phyloP scores from a whole-genome alignment of 257 asterid genomes.

The Capsicum pubescens region DNA sequence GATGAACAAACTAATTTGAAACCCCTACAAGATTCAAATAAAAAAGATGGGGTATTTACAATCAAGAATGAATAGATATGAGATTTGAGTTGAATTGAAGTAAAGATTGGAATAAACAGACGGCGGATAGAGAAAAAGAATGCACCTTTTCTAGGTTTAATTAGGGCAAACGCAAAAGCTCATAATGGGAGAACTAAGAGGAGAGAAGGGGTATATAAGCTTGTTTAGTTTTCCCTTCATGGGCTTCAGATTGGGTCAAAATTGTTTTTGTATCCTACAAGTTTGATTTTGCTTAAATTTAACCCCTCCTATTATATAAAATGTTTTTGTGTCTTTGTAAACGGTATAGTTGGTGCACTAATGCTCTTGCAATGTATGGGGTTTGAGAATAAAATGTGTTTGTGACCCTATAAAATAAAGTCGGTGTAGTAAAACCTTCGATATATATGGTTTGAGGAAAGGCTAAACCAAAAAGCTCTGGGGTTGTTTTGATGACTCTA shows the following conservation, averaged over 20 bases:
- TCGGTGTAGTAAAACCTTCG: too few relatives aligned
- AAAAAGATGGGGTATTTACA: too few relatives aligned
- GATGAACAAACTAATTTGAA: too few relatives aligned
- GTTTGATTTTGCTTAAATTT: background rate
- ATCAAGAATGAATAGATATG: background rate
- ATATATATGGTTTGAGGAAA: too few relatives aligned
- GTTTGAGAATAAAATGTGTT: too few relatives aligned
- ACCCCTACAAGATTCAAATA: too few relatives aligned
- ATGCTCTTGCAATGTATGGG: too few relatives aligned
- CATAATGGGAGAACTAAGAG: background rate
- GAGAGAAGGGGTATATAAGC: background rate
- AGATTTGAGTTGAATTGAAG: background rate
- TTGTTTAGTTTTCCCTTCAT: background rate
- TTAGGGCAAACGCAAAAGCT: background rate
- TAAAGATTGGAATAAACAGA: background rate
- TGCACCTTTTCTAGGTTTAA: background rate
- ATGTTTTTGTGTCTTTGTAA: too few relatives aligned
- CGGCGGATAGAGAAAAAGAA: background rate
- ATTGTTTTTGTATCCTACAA: background rate
- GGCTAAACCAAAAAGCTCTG: too few relatives aligned
- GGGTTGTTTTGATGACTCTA: too few relatives aligned
- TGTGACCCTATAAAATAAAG: too few relatives aligned
- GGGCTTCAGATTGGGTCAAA: slow-evolving; percentile 2
- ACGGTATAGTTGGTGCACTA: too few relatives aligned
- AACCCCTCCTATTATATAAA: background rate